Evolutionary conservation across 345 rosid genomes (phyloP), one percentile per base, ranked within the genome.

Genomic region (Corymbia maculata): DNA sequence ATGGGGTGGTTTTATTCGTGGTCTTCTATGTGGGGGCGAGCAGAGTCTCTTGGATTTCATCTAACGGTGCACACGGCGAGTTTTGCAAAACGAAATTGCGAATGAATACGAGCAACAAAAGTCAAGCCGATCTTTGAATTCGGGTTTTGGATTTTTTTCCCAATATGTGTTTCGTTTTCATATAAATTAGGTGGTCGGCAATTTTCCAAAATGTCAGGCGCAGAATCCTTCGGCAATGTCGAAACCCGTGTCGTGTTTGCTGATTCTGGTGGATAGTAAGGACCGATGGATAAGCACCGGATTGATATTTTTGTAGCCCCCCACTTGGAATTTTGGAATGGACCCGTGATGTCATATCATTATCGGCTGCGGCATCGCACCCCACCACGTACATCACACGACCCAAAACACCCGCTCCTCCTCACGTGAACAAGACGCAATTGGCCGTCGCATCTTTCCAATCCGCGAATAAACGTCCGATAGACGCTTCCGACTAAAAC

Each of bases 181-280:
- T 14, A 13, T 17, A 13, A 7, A 13, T 13, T 64, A n/a, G 75
- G 1, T 2, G 0, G 10, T 13, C 13, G 36, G 4, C 8, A 64
- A 13, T 13, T 12, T 26, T 59, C 13, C 0, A 26, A n/a, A n/a
- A n/a, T 1, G 68, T 2, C 0, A 0, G 30, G 68, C 68, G 26
- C 15, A 2, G 15, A 26, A 13, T 14, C 68, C 14, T 59, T 26
- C 13, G 5, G 30, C 68, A 11, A 59, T 59, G 4, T 11, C 68
- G n/a, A 11, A 59, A 59, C 5, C 12, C 4, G 68, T 59, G 68
- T 26, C 14, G 13, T 1, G 68, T 59, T 26, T n/a, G 68, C 68
- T 5, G 15, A 11, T 59, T 59, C 15, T 26, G n/a, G 68, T 26
- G 68, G 14, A n/a, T 50, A 59, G 12, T 10, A 13, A 28, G 30